These are phyloP conservation scores for Eragrostis nindensis DNA, from an alignment of 176 grass and related monocot genomes.

Conservation along the genomic window DNA sequence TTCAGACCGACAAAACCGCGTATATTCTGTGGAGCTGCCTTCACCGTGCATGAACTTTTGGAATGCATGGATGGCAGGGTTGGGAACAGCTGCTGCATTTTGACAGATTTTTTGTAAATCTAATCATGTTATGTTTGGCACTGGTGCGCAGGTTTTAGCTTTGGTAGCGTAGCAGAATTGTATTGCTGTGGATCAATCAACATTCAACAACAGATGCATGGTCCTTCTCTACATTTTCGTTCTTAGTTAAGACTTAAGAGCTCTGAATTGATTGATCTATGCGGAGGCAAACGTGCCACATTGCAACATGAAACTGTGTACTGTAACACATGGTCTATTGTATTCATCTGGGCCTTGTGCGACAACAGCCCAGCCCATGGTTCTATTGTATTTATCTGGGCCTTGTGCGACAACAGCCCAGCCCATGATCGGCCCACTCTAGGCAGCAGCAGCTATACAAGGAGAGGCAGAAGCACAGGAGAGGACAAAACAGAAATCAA, in stretches of 20 bases:
- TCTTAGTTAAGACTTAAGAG: neutral
- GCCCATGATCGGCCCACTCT: no score
- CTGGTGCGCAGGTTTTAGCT: neutral
- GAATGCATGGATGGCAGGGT: constrained; percentile 29
- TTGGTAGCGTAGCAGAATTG: constrained; percentile 16
- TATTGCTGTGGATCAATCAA: constrained; percentile 16
- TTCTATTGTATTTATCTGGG: no score
- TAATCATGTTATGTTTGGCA: constrained; percentile 19
- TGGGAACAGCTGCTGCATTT: constrained; percentile 31
- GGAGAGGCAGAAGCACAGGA: no score
- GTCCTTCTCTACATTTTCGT: neutral
- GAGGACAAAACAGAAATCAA: no score
- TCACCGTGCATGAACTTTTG: constrained; percentile 30
- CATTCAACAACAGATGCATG: neutral
- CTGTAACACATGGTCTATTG: no score
- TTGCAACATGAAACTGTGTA: neutral
- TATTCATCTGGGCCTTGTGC: no score
- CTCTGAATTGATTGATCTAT: neutral
- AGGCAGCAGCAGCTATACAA: no score
- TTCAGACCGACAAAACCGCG: neutral
- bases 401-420: no score
- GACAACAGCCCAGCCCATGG: no score
- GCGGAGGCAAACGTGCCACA: neutral
- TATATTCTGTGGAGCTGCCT: constrained; percentile 19
- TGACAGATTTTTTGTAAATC: constrained; percentile 9